Evolutionary conservation across 2,329 filamentous ascomycete genomes (phyloP).

Genomic region (Decorospora gaudefroyi): DNA sequence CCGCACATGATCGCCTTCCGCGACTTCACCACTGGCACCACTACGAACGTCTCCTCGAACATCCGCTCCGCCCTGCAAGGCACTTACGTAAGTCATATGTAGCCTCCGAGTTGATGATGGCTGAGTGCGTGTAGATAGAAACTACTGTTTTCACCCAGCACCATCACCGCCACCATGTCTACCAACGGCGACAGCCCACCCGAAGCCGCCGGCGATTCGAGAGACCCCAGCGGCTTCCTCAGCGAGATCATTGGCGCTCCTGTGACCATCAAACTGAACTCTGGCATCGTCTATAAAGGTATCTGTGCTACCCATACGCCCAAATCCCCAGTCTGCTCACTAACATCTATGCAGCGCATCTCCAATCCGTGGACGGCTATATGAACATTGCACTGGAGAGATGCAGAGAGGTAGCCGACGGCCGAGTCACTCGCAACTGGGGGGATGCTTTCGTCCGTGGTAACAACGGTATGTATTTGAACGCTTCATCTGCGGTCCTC

Average conservation of each 20-base stretch:
- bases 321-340: no score
- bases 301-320: no score
- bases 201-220: slow-evolving; percentile 71
- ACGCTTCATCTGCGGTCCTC: not conserved
- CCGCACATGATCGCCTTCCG: slow-evolving; percentile 5
- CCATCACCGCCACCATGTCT: slow-evolving; percentile 21
- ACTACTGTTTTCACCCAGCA: not conserved
- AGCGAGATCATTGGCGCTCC: slow-evolving; percentile 92
- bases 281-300: slow-evolving; percentile 98
- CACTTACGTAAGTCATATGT: not conserved
- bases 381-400: slow-evolving; percentile 99
- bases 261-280: slow-evolving; percentile 97
- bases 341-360: slow-evolving; percentile 67
- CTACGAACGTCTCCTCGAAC: not conserved
- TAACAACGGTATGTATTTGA: slow-evolving; percentile 74
- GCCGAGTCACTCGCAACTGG: slow-evolving; percentile 78
- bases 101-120: not conserved
- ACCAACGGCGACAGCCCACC: slow-evolving; percentile 66
- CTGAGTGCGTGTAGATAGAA: slow-evolving; percentile 2
- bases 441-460: slow-evolving; percentile 95
- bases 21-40: not conserved
- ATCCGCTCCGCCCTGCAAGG: not conserved
- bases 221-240: slow-evolving; percentile 91
- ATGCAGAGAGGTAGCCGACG: slow-evolving; percentile 88
- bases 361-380: slow-evolving; percentile 97